These are phyloP conservation scores for Moringa oleifera DNA, from an alignment of 345 rosid genomes.

Conservation along the genomic window DNA sequence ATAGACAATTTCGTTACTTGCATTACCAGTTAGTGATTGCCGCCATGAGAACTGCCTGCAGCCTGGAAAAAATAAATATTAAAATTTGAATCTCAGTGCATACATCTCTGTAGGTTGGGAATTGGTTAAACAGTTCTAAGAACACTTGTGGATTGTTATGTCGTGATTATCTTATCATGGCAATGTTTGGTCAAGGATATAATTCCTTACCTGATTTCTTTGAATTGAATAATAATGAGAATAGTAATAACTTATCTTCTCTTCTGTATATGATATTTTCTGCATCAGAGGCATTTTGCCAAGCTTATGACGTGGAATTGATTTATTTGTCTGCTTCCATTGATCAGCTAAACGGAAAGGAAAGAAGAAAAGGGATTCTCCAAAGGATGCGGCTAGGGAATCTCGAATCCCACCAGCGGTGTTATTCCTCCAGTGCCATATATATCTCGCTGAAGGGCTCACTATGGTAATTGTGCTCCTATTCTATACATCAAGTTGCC, in stretches of 20 bases:
- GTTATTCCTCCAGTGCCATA: constrained; percentile 72
- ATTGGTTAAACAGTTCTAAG: not conserved
- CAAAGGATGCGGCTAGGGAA: constrained; percentile 55
- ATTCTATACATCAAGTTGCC: no score
- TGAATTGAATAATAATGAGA: not conserved
- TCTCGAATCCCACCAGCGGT: constrained; percentile 63
- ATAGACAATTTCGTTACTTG: not conserved
- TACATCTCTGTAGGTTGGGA: not conserved
- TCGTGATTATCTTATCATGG: not conserved
- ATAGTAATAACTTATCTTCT: not conserved
- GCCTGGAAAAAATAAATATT: not conserved
- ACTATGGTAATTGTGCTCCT: constrained; percentile 65
- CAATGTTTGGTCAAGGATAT: not conserved
- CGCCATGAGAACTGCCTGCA: not conserved
- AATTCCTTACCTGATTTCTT: not conserved
- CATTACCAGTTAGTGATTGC: not conserved
- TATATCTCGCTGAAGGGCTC: constrained; percentile 89
- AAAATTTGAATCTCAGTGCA: not conserved
- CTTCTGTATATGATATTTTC: not conserved
- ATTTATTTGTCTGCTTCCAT: not conserved
- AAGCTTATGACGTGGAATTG: not conserved
- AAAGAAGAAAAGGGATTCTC: constrained; percentile 71
- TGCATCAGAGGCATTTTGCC: not conserved
- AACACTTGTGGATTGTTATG: not conserved
- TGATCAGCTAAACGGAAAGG: constrained; percentile 71